Conservation (phyloP, 345 rosid genomes). For the Eucalyptus coolabah region DNA sequence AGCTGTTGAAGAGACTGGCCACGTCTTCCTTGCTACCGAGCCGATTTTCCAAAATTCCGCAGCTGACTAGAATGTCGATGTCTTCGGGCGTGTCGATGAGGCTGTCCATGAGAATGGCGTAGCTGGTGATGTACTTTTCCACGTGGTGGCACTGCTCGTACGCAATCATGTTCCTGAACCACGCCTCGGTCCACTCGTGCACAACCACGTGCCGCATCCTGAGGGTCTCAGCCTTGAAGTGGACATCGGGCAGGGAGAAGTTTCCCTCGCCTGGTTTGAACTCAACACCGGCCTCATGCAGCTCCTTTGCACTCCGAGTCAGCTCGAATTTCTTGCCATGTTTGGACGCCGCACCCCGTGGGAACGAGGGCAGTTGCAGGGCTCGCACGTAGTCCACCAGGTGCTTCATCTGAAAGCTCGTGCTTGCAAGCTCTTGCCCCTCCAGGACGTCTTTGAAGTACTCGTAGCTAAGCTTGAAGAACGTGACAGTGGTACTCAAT, state of each 20-base stretch:
- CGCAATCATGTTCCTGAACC: conserved; percentile 3
- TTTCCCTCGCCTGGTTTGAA: neutral
- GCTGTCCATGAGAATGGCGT: neutral
- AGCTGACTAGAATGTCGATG: neutral
- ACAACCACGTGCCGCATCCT: neutral
- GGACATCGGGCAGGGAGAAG: neutral
- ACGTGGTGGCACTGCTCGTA: neutral
- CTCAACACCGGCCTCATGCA: neutral
- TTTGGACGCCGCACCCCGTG: neutral
- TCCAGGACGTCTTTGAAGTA: neutral
- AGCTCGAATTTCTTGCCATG: neutral
- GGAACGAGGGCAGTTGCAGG: neutral
- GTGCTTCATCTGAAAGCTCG: neutral
- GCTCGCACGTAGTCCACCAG: neutral
- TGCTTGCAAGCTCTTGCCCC: neutral
- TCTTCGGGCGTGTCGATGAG: neutral
- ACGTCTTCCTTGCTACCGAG: neutral
- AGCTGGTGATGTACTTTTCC: neutral
- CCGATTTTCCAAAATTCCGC: neutral
- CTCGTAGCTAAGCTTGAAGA: neutral
- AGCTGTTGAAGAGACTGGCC: neutral
- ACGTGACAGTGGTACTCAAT: neutral
- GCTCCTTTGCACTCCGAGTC: neutral
- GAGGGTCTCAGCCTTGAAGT: neutral
- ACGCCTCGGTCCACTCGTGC: neutral